A percentile compares a stretch with the other conserved stretches of the same genome.
Conservation (phyloP, 2,329 filamentous ascomycete genomes). For the Lachnellula subtilissima region DNA sequence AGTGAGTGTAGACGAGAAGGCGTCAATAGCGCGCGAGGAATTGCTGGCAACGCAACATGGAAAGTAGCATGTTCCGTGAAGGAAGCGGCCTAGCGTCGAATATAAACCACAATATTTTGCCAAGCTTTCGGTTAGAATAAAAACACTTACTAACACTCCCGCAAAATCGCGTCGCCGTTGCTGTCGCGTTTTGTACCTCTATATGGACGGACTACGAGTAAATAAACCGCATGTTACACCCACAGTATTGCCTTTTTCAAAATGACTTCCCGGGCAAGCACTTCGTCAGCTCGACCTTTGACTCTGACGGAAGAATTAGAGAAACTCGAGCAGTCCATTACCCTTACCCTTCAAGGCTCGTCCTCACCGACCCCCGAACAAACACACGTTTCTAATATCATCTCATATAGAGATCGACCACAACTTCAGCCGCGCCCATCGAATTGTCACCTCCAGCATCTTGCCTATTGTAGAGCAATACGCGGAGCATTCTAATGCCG, state of each 20-base stretch:
- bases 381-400: neutral
- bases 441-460: constrained; percentile 91
- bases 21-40: too few species aligned
- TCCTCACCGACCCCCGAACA: constrained; percentile 2
- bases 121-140: too few species aligned
- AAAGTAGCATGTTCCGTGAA: too few species aligned
- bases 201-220: neutral
- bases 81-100: too few species aligned
- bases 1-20: neutral
- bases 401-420: constrained; percentile 78
- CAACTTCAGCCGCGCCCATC: constrained; percentile 95
- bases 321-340: constrained; percentile 93
- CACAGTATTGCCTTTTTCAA: neutral
- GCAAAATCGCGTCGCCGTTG: too few species aligned
- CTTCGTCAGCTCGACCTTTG: constrained; percentile 50
- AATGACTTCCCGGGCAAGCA: constrained; percentile 26
- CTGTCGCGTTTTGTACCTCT: too few species aligned
- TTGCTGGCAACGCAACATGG: too few species aligned
- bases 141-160: too few species aligned
- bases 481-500: constrained; percentile 83
- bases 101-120: too few species aligned
- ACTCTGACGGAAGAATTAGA: constrained; percentile 93
- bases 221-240: neutral
- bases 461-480: constrained; percentile 93
- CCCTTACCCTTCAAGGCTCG: constrained; percentile 83